A percentile compares a stretch with the other conserved stretches of the same genome.
These are phyloP conservation scores for Ogataea ramenticola DNA, from an alignment of 805 yeast species.

Conservation along the genomic window DNA sequence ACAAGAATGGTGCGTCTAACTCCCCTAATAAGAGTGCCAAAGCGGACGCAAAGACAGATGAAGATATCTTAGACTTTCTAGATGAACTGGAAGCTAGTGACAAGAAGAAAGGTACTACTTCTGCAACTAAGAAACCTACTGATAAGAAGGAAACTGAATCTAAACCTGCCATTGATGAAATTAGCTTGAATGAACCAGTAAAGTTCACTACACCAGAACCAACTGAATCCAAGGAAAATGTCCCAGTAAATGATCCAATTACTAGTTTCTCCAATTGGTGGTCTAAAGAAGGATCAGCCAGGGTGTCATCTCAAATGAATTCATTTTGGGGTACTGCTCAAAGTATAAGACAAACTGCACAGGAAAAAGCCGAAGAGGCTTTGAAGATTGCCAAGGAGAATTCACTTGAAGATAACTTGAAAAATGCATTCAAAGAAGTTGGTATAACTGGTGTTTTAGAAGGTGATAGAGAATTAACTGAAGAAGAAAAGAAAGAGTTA, in stretches of 20 bases:
- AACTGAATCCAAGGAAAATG: constrained; percentile 2
- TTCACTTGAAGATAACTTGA: constrained; percentile 22
- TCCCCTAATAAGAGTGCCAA: constrained; percentile 14
- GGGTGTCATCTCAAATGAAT: constrained; percentile 53
- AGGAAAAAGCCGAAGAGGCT: constrained; percentile 41
- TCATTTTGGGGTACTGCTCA: constrained; percentile 63
- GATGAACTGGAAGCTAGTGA: constrained; percentile 69
- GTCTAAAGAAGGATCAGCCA: constrained; percentile 60
- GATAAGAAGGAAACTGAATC: constrained; percentile 5
- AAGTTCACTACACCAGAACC: neutral
- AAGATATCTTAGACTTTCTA: constrained; percentile 46
- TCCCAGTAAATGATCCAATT: constrained; percentile 45
- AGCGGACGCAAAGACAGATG: constrained; percentile 33
- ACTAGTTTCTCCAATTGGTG: constrained; percentile 68
- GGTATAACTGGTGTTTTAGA: constrained; percentile 30
- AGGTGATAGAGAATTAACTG: constrained; percentile 26
- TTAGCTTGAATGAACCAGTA: neutral
- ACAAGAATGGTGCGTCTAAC: constrained; percentile 24
- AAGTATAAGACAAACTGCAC: constrained; percentile 32
- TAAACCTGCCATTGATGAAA: neutral
- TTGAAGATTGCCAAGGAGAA: constrained; percentile 39
- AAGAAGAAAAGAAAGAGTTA: constrained; percentile 20
- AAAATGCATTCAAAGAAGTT: constrained; percentile 33
- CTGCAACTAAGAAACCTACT: neutral
- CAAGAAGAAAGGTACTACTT: constrained; percentile 14